Evolutionary conservation across 257 asterid species (phyloP).

Genomic region (Plectranthus barbatus): DNA sequence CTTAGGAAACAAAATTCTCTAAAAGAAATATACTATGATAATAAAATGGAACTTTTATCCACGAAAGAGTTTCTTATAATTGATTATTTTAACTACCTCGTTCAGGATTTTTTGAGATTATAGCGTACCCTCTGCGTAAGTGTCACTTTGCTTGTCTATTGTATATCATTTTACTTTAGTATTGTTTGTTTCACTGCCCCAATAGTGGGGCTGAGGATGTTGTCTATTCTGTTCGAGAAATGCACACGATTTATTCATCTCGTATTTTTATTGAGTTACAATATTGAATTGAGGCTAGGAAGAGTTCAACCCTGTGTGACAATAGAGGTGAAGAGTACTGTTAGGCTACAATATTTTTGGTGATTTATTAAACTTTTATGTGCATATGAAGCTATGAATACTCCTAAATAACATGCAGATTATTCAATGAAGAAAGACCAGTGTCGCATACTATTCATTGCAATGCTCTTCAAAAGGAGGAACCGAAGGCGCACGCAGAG

Average conservation of each 20-base stretch:
- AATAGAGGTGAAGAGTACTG: too few relatives aligned
- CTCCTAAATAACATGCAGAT: constrained; percentile 31
- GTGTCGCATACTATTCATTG: constrained; percentile 81
- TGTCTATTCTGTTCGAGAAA: not conserved
- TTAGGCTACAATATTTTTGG: too few relatives aligned
- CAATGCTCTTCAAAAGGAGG: constrained; percentile 60
- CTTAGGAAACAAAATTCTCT: not conserved
- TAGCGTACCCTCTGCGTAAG: too few relatives aligned
- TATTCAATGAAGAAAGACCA: constrained; percentile 83
- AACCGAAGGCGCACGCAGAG: constrained; percentile 21
- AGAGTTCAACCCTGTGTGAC: too few relatives aligned
- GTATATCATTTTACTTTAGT: not conserved
- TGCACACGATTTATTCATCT: not conserved
- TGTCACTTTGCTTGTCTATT: not conserved
- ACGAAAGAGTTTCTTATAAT: not conserved
- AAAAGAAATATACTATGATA: not conserved
- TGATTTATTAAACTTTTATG: not conserved
- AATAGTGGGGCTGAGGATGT: not conserved
- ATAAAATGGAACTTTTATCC: not conserved
- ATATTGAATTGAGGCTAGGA: too few relatives aligned
- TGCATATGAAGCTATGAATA: not conserved
- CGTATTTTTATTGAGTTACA: too few relatives aligned
- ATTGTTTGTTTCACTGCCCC: not conserved
- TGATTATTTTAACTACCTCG: not conserved
- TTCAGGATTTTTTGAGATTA: too few relatives aligned